Evolutionary conservation across 1,139 yeast genomes (phyloP).

Genomic region (Torulaspora globosa): DNA sequence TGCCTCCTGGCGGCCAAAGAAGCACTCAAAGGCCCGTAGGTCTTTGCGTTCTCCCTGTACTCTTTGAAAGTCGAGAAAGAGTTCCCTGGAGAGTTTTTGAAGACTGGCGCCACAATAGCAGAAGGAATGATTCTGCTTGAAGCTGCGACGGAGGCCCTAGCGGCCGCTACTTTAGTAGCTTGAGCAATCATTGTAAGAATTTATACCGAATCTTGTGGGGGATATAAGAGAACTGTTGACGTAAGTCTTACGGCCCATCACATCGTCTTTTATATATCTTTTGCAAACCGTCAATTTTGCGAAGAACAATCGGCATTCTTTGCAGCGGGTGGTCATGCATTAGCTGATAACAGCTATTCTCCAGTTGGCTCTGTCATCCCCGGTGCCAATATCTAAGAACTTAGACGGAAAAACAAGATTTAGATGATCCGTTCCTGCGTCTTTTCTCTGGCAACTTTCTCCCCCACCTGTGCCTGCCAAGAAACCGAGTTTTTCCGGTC

Average conservation of each 20-base stretch:
- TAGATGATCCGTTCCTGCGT: neutral
- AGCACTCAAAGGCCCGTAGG: conserved; percentile 33
- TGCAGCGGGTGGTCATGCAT: conserved; percentile 2
- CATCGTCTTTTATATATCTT: too few species aligned
- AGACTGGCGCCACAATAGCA: conserved; percentile 16
- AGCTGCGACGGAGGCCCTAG: conserved; percentile 17
- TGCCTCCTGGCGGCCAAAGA: conserved; percentile 24
- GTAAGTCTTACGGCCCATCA: too few species aligned
- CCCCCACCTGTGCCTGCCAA: conserved; percentile 8
- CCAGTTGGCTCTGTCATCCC: neutral
- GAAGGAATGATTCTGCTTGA: conserved; percentile 8
- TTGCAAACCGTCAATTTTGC: neutral
- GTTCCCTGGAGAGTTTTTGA: conserved; percentile 24
- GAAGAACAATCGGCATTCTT: neutral
- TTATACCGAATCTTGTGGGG: neutral
- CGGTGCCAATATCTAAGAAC: neutral
- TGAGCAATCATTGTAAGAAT: conserved; percentile 14
- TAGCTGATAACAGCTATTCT: conserved; percentile 3
- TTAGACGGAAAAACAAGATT: conserved; percentile 1
- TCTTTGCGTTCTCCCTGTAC: conserved; percentile 30
- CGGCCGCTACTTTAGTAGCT: conserved; percentile 15
- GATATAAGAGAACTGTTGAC: too few species aligned
- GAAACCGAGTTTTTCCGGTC: conserved; percentile 2
- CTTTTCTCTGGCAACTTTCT: neutral
- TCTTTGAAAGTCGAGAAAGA: conserved; percentile 29